phyloP scores from a whole-genome alignment of 345 rosid genomes.

The Brassica juncea region DNA sequence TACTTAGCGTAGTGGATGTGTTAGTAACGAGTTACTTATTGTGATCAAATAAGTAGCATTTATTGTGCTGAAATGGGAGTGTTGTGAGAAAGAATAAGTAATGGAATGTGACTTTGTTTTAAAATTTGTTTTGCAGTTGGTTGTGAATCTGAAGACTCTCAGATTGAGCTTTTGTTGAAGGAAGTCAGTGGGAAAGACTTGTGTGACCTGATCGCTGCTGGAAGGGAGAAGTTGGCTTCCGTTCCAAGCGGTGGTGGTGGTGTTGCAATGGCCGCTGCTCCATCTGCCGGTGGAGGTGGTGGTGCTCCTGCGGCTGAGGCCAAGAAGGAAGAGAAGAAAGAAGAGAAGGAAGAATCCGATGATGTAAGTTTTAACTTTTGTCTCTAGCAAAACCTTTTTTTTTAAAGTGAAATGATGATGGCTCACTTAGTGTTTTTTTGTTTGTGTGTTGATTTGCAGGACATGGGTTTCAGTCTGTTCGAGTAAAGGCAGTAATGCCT shows the following conservation, averaged over 20 bases:
- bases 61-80: background rate
- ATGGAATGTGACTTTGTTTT: background rate
- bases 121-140: constrained; percentile 55
- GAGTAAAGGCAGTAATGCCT: constrained; percentile 38
- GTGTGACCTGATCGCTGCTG: constrained; percentile 74
- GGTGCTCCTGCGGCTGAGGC: constrained; percentile 64
- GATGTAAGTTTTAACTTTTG: constrained; percentile 50
- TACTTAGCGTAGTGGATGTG: background rate
- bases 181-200: constrained; percentile 71
- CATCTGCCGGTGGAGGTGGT: constrained; percentile 39
- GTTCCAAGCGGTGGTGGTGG: constrained; percentile 72
- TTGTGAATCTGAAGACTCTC: constrained; percentile 60
- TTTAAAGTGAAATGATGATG: background rate
- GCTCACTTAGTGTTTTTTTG: background rate
- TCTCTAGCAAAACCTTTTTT: background rate
- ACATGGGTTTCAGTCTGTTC: constrained; percentile 65
- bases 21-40: background rate
- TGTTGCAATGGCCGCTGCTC: constrained; percentile 45
- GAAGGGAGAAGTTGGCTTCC: constrained; percentile 80
- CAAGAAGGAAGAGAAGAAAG: constrained; percentile 80
- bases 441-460: constrained; percentile 44
- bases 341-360: constrained; percentile 79
- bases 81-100: background rate
- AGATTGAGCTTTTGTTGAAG: constrained; percentile 60
- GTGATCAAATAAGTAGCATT: background rate